Conservation (phyloP, 1,284 basidiomycete species). For the Neonothopanus nambi region DNA sequence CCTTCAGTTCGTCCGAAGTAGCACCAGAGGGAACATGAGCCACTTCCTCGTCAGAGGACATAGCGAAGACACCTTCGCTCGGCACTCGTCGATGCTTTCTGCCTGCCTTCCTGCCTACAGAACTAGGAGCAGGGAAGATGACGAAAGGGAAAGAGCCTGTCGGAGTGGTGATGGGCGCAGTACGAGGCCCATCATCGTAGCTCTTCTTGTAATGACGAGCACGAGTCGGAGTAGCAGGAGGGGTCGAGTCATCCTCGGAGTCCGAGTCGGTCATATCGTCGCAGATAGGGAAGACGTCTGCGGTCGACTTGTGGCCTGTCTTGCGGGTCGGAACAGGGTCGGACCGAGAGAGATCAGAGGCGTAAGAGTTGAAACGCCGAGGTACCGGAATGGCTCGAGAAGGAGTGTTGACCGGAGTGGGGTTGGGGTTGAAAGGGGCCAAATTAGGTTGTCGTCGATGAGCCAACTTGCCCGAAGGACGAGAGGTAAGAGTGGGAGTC, state of each 20-base stretch:
- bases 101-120: conserved; percentile 31
- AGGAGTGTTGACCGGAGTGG: conserved; percentile 23
- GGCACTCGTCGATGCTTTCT: conserved; percentile 57
- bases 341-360: conserved; percentile 39
- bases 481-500: conserved; percentile 41
- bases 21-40: conserved; percentile 30
- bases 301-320: conserved; percentile 13
- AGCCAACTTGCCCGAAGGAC: conserved; percentile 54
- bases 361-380: conserved; percentile 17
- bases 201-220: conserved; percentile 21
- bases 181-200: conserved; percentile 46
- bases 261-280: conserved; percentile 60
- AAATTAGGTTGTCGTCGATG: conserved; percentile 47
- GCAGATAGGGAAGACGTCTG: conserved; percentile 58
- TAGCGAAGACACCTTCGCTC: conserved; percentile 66
- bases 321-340: conserved; percentile 35
- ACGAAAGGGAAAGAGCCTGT: conserved; percentile 41
- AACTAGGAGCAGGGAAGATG: conserved; percentile 36
- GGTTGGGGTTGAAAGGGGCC: conserved; percentile 20
- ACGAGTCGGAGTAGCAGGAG: conserved; percentile 43
- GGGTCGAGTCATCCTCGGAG: conserved; percentile 32
- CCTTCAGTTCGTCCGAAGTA: conserved; percentile 32
- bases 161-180: conserved; percentile 45
- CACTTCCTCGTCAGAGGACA: conserved; percentile 67
- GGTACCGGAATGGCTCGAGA: conserved; percentile 47